Conservation (phyloP, 116 monocot species). For the Cymodocea nodosa region DNA sequence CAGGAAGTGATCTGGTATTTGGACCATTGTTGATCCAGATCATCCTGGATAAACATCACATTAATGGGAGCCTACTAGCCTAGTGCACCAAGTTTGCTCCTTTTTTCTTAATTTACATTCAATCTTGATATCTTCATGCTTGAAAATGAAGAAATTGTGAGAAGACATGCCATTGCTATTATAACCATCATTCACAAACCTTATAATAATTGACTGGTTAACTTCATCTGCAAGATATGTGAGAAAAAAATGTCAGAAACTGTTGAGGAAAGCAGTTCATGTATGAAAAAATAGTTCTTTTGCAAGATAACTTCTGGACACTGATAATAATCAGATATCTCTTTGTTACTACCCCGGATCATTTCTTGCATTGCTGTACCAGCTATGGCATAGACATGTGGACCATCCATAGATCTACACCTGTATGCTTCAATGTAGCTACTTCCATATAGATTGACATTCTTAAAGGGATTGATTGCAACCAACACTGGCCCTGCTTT, state of each 20-base stretch:
- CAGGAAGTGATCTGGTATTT: too few relatives aligned
- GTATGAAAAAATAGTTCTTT: neutral
- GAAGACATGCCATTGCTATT: neutral
- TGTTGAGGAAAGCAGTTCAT: neutral
- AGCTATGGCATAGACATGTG: constrained; percentile 79
- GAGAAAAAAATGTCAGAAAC: neutral
- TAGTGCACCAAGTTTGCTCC: too few relatives aligned
- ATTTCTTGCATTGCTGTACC: constrained; percentile 77
- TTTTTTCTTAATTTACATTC: too few relatives aligned
- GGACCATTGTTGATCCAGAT: too few relatives aligned
- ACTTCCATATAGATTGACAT: constrained; percentile 58
- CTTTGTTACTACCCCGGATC: constrained; percentile 45
- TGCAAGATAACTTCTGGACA: neutral
- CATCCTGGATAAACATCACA: too few relatives aligned
- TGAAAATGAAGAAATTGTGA: neutral
- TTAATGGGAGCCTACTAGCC: too few relatives aligned
- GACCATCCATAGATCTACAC: constrained; percentile 33
- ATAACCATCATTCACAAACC: constrained; percentile 24
- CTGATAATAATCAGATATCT: neutral
- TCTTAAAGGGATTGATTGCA: constrained; percentile 79
- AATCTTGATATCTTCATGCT: neutral
- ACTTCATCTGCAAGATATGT: constrained; percentile 59
- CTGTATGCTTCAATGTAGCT: constrained; percentile 60
- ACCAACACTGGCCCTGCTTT: constrained; percentile 86
- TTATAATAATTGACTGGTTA: constrained; percentile 80